These are phyloP conservation scores for Neurospora pannonica DNA, from an alignment of 495 filamentous ascomycete genomes.

Conservation along the genomic window DNA sequence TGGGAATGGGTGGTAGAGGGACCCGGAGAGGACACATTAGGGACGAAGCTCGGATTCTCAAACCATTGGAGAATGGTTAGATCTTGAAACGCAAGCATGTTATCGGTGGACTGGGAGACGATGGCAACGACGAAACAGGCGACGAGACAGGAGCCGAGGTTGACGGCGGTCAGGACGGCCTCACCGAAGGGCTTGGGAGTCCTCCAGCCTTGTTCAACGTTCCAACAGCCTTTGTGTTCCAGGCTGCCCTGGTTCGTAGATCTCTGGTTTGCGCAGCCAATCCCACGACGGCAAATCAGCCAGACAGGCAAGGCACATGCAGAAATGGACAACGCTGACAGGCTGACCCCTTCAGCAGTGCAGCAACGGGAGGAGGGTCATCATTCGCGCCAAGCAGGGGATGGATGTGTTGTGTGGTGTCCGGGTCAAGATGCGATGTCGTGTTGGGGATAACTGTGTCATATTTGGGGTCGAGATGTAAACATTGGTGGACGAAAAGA, in stretches of 20 bases:
- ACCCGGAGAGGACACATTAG: not conserved
- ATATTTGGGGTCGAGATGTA: not conserved
- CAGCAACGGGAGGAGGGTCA: not conserved
- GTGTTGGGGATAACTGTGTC: not conserved
- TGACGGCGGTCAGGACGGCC: constrained; percentile 68
- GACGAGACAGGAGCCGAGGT: constrained; percentile 90
- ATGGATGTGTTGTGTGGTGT: not conserved
- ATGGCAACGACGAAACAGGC: constrained; percentile 96
- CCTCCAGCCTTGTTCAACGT: not conserved
- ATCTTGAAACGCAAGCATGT: constrained; percentile 63
- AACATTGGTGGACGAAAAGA: not conserved
- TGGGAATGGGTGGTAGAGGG: not conserved
- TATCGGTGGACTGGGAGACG: constrained; percentile 96
- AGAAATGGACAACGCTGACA: constrained; percentile 18
- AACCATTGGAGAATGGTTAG: not conserved
- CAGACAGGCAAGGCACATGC: constrained; percentile 24
- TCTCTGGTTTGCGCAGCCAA: constrained; percentile 6
- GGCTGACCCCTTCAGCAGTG: constrained; percentile 4
- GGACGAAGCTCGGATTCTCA: not conserved
- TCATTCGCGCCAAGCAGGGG: not conserved
- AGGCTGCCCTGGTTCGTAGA: not conserved
- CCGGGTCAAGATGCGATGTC: not conserved
- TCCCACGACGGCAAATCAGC: constrained; percentile 3
- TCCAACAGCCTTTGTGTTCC: not conserved
- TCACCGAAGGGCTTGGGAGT: not conserved